Base-by-base conservation (phyloP, 352 stramenopile genomes). In the Phytophthora chlamydospora region DNA sequence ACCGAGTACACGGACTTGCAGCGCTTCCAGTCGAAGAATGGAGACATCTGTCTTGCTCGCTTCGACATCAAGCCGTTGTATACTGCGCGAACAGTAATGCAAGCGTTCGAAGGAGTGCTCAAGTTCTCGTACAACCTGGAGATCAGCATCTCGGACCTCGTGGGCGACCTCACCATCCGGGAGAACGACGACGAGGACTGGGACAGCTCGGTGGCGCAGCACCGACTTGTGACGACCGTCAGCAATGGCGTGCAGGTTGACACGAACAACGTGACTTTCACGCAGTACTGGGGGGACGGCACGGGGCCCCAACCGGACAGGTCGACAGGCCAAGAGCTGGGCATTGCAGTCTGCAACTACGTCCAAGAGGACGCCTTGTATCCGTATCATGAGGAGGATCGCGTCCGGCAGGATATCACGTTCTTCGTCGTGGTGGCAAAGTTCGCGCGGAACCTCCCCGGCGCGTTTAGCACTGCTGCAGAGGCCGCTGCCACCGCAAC, bases 11-110 rank as follows among this genome's bases (percentile, higher is more conserved):
- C 66, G 27, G 72, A 82, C 21, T 46, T 66, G 6, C 74, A 83
- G 59, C 65, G 70, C 12, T 78, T 77, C 17, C 68, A 74, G 50
- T 63, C 50, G n/a, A 52, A 32, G 13, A 66, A 76, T 31, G 61
- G 63, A n/a, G 73, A 79, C 45, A 60, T 73, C 19, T 73, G 53
- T 42, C 36, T 70, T 16, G 40, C 68, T 16, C 58, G 69, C 32
- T 84, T 83, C 39, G 77, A 87, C 54, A 68, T 84, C 17, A 82
- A 71, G n/a, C 75, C 77, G 16, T 61, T 87, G 40, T 38, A 35
- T 5, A 46, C 36, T 0, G 39, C 70, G 4, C 51, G 29, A 12
- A 58, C 47, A 24, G 71, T 80, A 21, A 66, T 62, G 32, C 68
- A 78, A 49, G 68, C 73, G 2, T 81, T 80, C 40, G 68, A 83